Percentiles rank a stretch among this genome's conserved stretches.
Evolutionary conservation across 495 filamentous ascomycete genomes (phyloP).

Genomic region (Tricharina praecox): DNA sequence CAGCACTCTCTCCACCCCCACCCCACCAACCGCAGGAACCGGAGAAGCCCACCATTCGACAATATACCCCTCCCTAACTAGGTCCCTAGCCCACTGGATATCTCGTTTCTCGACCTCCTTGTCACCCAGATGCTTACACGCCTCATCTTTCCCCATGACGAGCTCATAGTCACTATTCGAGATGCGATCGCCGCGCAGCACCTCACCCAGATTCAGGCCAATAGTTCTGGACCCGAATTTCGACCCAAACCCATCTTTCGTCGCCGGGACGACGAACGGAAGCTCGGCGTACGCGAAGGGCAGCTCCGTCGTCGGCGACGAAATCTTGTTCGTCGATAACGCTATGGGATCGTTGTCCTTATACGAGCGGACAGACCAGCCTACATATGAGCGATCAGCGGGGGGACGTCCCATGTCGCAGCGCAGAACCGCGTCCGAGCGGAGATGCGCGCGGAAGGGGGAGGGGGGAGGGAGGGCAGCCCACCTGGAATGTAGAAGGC

Average conservation of each 20-base stretch:
- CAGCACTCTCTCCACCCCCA: conserved; percentile 4
- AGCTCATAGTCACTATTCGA: conserved; percentile 78
- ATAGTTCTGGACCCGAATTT: conserved; percentile 63
- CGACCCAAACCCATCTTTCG: conserved; percentile 46
- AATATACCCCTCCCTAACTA: conserved; percentile 72
- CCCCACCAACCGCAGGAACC: too few relatives aligned
- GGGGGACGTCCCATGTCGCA: too few relatives aligned
- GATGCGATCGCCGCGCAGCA: conserved; percentile 81
- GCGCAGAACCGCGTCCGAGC: too few relatives aligned
- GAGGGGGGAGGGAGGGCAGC: neutral
- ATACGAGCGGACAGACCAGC: conserved; percentile 56
- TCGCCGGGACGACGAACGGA: conserved; percentile 77
- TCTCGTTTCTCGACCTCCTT: conserved; percentile 45
- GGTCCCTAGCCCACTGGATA: conserved; percentile 51
- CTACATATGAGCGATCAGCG: conserved; percentile 15
- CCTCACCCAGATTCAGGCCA: conserved; percentile 81
- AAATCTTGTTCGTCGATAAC: conserved; percentile 87
- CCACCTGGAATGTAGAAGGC: conserved; percentile 18
- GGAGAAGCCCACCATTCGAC: conserved; percentile 49
- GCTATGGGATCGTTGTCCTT: conserved; percentile 64
- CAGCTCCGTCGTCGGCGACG: conserved; percentile 78
- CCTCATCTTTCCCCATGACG: conserved; percentile 59
- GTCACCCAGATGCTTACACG: conserved; percentile 62
- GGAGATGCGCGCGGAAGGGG: neutral
- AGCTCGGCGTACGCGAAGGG: conserved; percentile 91